These are phyloP conservation scores for Cucurbita pepo DNA, from an alignment of 306 rosid species.

Conservation along the genomic window DNA sequence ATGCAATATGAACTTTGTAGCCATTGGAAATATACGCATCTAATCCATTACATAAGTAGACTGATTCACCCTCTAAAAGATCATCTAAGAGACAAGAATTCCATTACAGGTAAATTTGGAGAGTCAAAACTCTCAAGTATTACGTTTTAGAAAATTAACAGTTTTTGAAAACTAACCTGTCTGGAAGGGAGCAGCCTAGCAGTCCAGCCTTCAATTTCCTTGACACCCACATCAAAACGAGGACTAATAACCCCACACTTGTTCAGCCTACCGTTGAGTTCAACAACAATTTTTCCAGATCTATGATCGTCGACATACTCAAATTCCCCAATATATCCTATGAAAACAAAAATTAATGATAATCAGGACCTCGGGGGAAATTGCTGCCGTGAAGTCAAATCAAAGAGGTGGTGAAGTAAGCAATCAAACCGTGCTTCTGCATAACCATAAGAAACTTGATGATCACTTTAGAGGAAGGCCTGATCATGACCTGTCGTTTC, in stretches of 20 bases:
- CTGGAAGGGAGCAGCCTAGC: constrained; percentile 10
- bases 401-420: neutral
- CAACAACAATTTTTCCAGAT: constrained; percentile 14
- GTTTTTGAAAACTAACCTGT: neutral
- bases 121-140: neutral
- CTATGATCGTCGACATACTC: constrained; percentile 9
- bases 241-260: constrained; percentile 13
- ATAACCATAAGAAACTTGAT: constrained; percentile 10
- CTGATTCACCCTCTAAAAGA: neutral
- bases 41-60: neutral
- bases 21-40: neutral
- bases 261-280: constrained; percentile 8
- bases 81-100: neutral
- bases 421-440: constrained; percentile 10
- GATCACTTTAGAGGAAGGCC: constrained; percentile 10
- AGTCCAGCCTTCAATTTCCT: constrained; percentile 13
- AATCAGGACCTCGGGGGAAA: neutral
- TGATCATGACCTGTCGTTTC: constrained; percentile 8
- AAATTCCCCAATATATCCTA: constrained; percentile 11
- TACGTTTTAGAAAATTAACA: neutral
- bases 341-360: neutral
- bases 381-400: neutral
- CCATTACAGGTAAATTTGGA: neutral
- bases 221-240: constrained; percentile 11
- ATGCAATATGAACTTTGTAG: neutral